Percentiles rank a stretch among this genome's conserved stretches.
Evolutionary conservation across 1,284 basidiomycete genomes (phyloP).

Genomic region (Ceratorhiza oryzae-sativae): DNA sequence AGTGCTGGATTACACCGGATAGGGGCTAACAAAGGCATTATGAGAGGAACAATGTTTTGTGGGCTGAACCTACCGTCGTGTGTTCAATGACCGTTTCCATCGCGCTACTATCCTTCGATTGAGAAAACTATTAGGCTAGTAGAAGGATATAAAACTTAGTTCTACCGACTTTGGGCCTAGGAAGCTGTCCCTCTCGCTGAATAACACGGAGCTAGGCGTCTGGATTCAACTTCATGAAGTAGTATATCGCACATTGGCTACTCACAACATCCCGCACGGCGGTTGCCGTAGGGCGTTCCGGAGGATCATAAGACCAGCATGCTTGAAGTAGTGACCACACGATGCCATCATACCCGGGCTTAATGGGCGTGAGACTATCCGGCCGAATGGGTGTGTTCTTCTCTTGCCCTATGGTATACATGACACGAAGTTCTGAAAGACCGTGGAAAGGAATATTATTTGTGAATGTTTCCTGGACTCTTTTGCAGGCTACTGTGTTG

Average conservation of each 20-base stretch:
- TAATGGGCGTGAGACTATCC: not conserved
- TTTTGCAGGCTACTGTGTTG: not conserved
- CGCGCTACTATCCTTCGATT: not conserved
- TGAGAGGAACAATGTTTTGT: not conserved
- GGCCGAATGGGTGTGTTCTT: not conserved
- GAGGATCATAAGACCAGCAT: constrained; percentile 1
- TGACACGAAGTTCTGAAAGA: not conserved
- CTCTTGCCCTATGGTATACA: not conserved
- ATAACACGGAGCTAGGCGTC: constrained; percentile 1
- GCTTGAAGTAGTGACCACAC: constrained; percentile 6
- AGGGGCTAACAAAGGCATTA: not conserved
- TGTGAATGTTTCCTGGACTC: not conserved
- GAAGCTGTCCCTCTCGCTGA: constrained; percentile 15
- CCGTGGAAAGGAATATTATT: constrained; percentile 1
- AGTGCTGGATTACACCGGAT: constrained; percentile 3
- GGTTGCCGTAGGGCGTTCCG: not conserved
- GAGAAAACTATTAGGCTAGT: not conserved
- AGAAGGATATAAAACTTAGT: not conserved
- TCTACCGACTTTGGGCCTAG: not conserved
- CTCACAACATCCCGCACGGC: constrained; percentile 24
- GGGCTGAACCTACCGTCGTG: constrained; percentile 6
- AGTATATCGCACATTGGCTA: not conserved
- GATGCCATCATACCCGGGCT: constrained; percentile 13
- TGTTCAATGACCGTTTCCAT: not conserved
- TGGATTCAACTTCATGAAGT: not conserved